Base-by-base conservation (phyloP, 2,329 filamentous ascomycete genomes). In the Trichoderma asperellum region DNA sequence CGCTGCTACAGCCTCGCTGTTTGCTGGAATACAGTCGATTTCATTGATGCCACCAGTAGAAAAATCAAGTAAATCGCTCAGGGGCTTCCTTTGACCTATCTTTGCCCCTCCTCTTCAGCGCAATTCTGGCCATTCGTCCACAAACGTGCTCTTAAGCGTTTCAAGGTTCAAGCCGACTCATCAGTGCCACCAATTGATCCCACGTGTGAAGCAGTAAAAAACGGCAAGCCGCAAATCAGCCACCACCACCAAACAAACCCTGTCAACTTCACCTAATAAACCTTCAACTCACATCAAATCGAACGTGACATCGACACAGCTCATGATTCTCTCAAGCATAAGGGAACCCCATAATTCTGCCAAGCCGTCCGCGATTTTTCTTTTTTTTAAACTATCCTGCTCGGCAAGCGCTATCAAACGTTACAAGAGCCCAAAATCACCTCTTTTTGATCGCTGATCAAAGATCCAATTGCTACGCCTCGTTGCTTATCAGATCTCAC, bases 161-260 rank as follows among this genome's bases (percentile, higher is more conserved):
- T 43, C 40, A 49, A 49, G 47, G 47, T 49, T 49, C 47, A 49
- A 5, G 60, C 55, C 35, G 34, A 27, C 53, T 57, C 47, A 58
- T 58, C 53, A 58, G 5, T 40, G 49, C 37, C 27, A 32, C 34
- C 21, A 35, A 34, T 32, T 57, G 37, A 58, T 14, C 62, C 63
- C 63, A 66, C 63, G 63, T 66, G 63, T 58, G 43, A 43, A n/a
- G 40, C 40, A n/a, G 18, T 2, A 43, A 4, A n/a, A 32, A n/a
- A 21, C 2, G 24, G 11, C 18, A 21, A 6, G 8, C 43, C 35
- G n/a, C 47, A 47, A 49, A 37, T 55, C 61, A 55, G 60, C 60
- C 47, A 55, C 43, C 43, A 53, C 40, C 40, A 18, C 40, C 40
- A 43, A 43, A n/a, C 16, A n/a, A 43, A 43, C 47, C 34, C 60